These are phyloP conservation scores for Pythium coloratum DNA, from an alignment of 352 stramenopile species.

Conservation along the genomic window DNA sequence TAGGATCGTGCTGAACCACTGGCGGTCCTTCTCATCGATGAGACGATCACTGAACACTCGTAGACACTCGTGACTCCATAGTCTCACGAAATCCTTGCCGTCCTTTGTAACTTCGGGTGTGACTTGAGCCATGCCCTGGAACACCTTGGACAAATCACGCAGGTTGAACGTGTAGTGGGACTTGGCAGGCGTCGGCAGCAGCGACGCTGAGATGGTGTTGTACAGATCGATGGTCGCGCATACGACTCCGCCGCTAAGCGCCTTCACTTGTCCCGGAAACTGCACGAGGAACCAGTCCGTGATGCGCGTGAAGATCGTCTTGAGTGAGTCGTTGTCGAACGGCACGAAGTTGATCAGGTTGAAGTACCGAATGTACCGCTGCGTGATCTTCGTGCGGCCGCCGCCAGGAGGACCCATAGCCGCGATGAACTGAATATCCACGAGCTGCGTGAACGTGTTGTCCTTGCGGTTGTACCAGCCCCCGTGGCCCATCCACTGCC, in stretches of 20 bases:
- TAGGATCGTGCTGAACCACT: constrained; percentile 84
- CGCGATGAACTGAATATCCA: constrained; percentile 92
- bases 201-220: constrained; percentile 85
- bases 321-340: constrained; percentile 88
- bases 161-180: constrained; percentile 96
- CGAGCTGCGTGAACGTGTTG: constrained; percentile 91
- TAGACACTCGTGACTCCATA: constrained; percentile 93
- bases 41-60: constrained; percentile 91
- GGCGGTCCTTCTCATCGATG: constrained; percentile 87
- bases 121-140: constrained; percentile 89
- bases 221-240: constrained; percentile 92
- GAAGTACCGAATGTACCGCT: constrained; percentile 93
- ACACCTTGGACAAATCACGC: constrained; percentile 92
- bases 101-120: constrained; percentile 80
- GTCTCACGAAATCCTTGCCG: constrained; percentile 79
- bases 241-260: constrained; percentile 68
- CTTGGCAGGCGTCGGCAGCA: constrained; percentile 93
- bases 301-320: constrained; percentile 88
- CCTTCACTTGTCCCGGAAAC: constrained; percentile 84
- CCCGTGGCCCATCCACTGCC: constrained; percentile 93
- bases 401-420: constrained; percentile 93
- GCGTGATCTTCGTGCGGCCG: constrained; percentile 90
- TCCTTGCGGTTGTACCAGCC: constrained; percentile 95
- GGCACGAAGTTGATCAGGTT: constrained; percentile 93
- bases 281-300: constrained; percentile 89